Base-by-base conservation (phyloP, 371 early-diverging fungal genomes). In the Mortierella sp. region DNA sequence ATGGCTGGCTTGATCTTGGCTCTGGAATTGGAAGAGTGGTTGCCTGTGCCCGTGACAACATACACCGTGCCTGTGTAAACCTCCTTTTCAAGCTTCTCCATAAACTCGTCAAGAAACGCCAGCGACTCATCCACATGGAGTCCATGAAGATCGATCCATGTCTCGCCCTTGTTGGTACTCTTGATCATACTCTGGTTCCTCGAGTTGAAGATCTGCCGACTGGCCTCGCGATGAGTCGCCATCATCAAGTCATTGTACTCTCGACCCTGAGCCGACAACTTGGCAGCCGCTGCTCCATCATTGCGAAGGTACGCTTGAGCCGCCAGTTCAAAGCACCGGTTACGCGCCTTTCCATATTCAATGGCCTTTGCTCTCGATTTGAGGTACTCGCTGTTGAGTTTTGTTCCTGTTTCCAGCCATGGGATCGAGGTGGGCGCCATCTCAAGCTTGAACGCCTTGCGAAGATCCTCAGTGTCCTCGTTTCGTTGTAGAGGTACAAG, bases 91-190 rank as follows among this genome's bases (percentile, higher is more conserved):
- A 84, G 58, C n/a, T 67, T 69, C n/a, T 76, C 57, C 49, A 87
- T 69, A 54, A 84, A 78, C 59, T 83, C 79, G 29, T 86, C 81
- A 51, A 87, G 43, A 43, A 87, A 80, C 31, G 68, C 79, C 25
- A 87, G 44, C 0, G 86, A 84, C 57, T 88, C 89, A 34, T 86
- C 85, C 41, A 84, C 81, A 73, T 87, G 87, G 22, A 88, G 70
- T 2, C 89, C 87, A 74, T 88, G 89, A 6, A 88, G 70, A 77
- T 88, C 89, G 52, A 88, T 78, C 80, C 83, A 87, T 0, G 86
- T 68, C 34, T 76, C 76, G 25, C 61, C 51, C 39, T 68, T 63
- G 39, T 22, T 43, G 2, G 45, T 58, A 10, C 57, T 74, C 58
- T 68, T 83, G 81, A 62, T 79, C 67, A 63, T 62, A 10, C 24